Evolutionary conservation across 345 rosid species (phyloP), one percentile per base, ranked within the genome.

Genomic region (Noccaea caerulescens): DNA sequence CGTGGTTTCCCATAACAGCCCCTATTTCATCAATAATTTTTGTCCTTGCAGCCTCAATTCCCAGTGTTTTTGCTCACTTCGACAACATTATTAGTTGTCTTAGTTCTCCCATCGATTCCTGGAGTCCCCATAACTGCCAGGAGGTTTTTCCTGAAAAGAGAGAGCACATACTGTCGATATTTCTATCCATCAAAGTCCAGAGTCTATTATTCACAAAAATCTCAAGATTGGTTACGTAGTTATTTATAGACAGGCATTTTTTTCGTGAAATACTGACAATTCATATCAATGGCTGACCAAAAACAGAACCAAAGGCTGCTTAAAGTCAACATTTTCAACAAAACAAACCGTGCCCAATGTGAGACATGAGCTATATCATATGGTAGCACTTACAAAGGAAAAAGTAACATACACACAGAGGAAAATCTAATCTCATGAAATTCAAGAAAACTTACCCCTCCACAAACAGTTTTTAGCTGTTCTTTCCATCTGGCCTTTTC

Each of bases 21-120:
- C 79, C 81, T 72, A 91, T 94, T 83, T 94, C 96, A 69, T 88
- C 88, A 66, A 91, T 91, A 63, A 94, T 89, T 79, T 89, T 83
- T 32, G 73, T 82, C 81, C 99, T 91, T 50, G 99, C 98, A 71
- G 99, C 99, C 76, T 94, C 99, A 66, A 94, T 91, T 78, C 98
- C 99, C 16, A 94, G 83, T 60, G 84, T 81, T 73, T 84, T 80
- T 68, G 55, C 77, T 80, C 36, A 91, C 82, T 85, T 94, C 97
- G 65, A 91, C 80, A n/a, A 91, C 75, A 76, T 94, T 91, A 65
- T 94, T 94, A 77, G 92, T 83, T 63, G 73, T 80, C 5, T 96
- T 94, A 36, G 85, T 89, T 72, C 81, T 56, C 39, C 98, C 99
- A 83, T 91, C 85, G 78, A 94, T 80, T 57, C 99, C 96, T 36